A percentile compares a stretch with the other conserved stretches of the same genome.
These are phyloP conservation scores for Candolleomyces efflorescens DNA, from an alignment of 768 basidiomycete genomes.

Conservation along the genomic window DNA sequence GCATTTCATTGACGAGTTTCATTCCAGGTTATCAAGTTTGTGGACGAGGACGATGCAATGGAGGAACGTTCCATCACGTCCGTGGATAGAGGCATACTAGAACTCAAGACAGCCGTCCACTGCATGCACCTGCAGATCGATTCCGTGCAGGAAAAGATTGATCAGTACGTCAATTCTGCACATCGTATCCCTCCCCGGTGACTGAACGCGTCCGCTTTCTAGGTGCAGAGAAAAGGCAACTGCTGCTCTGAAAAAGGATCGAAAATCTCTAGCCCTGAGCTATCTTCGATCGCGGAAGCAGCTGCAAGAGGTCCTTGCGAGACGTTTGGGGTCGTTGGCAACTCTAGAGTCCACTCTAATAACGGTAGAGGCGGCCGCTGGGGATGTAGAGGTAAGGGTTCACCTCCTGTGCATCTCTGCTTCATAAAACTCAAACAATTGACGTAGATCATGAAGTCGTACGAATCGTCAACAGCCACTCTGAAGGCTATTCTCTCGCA, in stretches of 20 bases:
- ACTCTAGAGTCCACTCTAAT: conserved; percentile 75
- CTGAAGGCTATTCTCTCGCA: conserved; percentile 73
- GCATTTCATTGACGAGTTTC: background rate
- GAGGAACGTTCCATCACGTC: conserved; percentile 54
- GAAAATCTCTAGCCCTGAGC: conserved; percentile 68
- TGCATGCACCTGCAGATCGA: conserved; percentile 69
- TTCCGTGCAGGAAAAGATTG: conserved; percentile 63
- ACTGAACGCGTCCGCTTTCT: background rate
- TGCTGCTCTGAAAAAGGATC: conserved; percentile 60
- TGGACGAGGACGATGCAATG: conserved; percentile 32
- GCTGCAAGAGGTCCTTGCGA: conserved; percentile 70
- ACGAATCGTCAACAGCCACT: conserved; percentile 78
- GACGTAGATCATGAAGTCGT: conserved; percentile 76
- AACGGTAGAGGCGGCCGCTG: conserved; percentile 84
- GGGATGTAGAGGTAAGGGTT: conserved; percentile 71
- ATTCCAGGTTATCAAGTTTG: conserved; percentile 77
- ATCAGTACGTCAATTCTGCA: conserved; percentile 46
- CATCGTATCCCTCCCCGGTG: background rate
- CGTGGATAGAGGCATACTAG: conserved; percentile 80
- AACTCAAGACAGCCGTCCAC: conserved; percentile 67
- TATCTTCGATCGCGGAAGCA: conserved; percentile 80
- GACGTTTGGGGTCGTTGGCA: conserved; percentile 69
- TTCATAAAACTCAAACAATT: background rate
- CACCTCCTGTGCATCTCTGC: background rate
- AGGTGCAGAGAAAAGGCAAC: conserved; percentile 70